Evolutionary conservation across 306 rosid genomes (phyloP).

Genomic region (Crotalaria pallida): DNA sequence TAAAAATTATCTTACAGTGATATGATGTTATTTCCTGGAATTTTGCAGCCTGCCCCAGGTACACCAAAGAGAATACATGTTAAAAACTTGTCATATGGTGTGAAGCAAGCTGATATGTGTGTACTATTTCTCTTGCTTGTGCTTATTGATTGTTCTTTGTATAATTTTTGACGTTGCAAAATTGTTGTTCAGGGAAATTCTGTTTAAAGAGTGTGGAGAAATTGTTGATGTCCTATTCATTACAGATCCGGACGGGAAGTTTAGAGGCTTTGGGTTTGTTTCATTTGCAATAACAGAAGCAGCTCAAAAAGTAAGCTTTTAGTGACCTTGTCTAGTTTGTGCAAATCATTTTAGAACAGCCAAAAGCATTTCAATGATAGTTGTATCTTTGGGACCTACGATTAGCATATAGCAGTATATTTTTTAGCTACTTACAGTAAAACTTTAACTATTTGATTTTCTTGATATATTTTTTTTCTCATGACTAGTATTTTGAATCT

Average conservation of each 20-base stretch:
- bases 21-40: not conserved
- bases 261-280: slow-evolving; percentile 78
- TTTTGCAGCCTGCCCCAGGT: slow-evolving; percentile 51
- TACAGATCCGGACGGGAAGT: slow-evolving; percentile 38
- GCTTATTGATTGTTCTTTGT: not conserved
- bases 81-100: slow-evolving; percentile 51
- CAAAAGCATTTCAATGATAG: not conserved
- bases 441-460: not conserved
- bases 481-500: not conserved
- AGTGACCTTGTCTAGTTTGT: not conserved
- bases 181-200: slow-evolving; percentile 44
- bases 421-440: not conserved
- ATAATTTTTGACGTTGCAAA: not conserved
- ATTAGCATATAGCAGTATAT: not conserved
- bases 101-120: slow-evolving; percentile 61
- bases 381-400: not conserved
- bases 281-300: slow-evolving; percentile 61
- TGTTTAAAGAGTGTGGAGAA: slow-evolving; percentile 63
- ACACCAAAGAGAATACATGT: slow-evolving; percentile 51
- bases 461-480: not conserved
- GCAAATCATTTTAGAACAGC: not conserved
- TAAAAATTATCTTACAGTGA: not conserved
- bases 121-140: slow-evolving; percentile 11
- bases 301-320: slow-evolving; percentile 46
- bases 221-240: slow-evolving; percentile 58